Conservation (phyloP, 2,329 filamentous ascomycete genomes). For the Penicillium sp. region DNA sequence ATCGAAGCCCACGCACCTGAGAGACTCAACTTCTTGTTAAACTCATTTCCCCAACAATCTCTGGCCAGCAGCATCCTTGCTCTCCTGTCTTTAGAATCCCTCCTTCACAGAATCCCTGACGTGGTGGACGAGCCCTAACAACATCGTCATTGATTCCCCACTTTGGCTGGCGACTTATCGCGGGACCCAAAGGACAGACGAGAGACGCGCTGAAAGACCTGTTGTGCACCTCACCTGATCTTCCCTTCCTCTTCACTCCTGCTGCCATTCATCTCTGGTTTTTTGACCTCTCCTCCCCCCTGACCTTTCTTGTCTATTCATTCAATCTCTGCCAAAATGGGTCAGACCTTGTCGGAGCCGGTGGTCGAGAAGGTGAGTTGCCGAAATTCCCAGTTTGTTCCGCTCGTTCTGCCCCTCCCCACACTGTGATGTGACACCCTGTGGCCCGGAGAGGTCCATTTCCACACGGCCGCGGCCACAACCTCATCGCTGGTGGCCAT, state of each 20-base stretch:
- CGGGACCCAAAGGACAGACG: constrained; percentile 13
- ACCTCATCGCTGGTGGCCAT: not conserved
- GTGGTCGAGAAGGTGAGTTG: constrained; percentile 91
- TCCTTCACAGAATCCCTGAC: not conserved
- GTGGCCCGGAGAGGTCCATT: constrained; percentile 13
- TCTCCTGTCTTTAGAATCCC: not conserved
- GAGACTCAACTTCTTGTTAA: not conserved
- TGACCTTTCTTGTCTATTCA: constrained; percentile 11
- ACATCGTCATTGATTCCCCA: constrained; percentile 17
- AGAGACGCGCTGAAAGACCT: constrained; percentile 21
- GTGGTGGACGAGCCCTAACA: constrained; percentile 8
- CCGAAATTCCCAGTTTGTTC: constrained; percentile 8
- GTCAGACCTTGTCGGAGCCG: constrained; percentile 98
- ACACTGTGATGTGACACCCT: constrained; percentile 14
- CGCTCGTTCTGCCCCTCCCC: constrained; percentile 20
- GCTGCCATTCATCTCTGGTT: constrained; percentile 15
- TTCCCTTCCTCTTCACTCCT: constrained; percentile 21
- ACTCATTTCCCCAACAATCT: not conserved
- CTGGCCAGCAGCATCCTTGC: not conserved
- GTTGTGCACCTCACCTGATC: constrained; percentile 21
- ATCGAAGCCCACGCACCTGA: not conserved
- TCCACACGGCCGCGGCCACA: constrained; percentile 3
- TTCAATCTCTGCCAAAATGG: constrained; percentile 58
- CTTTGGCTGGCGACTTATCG: constrained; percentile 20
- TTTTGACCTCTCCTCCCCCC: constrained; percentile 13